Percentiles rank a stretch among this genome's conserved stretches.
These are phyloP conservation scores for Gelatoporia subvermispora DNA, from an alignment of 768 basidiomycete species.

Conservation along the genomic window DNA sequence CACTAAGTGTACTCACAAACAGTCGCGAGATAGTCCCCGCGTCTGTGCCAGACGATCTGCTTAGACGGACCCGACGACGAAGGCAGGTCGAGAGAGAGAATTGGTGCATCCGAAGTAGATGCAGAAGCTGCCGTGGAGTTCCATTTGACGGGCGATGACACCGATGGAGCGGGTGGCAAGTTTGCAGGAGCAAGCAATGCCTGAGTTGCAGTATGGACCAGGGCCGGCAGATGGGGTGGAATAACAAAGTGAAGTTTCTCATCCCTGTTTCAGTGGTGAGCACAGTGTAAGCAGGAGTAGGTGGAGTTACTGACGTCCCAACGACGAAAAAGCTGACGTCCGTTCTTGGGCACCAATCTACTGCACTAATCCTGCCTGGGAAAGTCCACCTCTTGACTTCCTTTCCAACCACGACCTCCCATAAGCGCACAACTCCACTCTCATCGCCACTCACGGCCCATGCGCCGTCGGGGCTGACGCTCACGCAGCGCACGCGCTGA, in stretches of 20 bases:
- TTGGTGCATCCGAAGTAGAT: constrained; percentile 49
- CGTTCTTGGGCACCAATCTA: constrained; percentile 91
- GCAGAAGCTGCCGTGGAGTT: constrained; percentile 38
- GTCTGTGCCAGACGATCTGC: constrained; percentile 88
- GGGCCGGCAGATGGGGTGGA: constrained; percentile 69
- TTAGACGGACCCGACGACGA: constrained; percentile 64
- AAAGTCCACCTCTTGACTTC: constrained; percentile 88
- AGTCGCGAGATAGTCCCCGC: constrained; percentile 92
- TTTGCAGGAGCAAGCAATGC: constrained; percentile 56
- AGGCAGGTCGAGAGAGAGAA: constrained; percentile 60
- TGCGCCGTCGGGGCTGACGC: constrained; percentile 80
- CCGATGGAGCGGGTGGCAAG: constrained; percentile 52
- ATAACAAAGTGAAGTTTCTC: constrained; percentile 75
- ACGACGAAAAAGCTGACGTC: constrained; percentile 79
- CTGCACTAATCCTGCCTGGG: constrained; percentile 68
- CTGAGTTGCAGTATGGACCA: constrained; percentile 54
- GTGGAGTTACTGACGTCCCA: constrained; percentile 59
- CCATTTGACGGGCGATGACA: constrained; percentile 72
- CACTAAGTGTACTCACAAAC: constrained; percentile 96
- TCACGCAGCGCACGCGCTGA: constrained; percentile 67
- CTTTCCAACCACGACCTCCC: constrained; percentile 88
- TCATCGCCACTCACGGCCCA: constrained; percentile 95
- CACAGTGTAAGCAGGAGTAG: not conserved
- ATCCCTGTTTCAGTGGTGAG: too few species aligned
- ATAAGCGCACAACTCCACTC: constrained; percentile 76